These are phyloP conservation scores for Magnolia sinica DNA, from an alignment of 164 flowering plant genomes.

Conservation along the genomic window DNA sequence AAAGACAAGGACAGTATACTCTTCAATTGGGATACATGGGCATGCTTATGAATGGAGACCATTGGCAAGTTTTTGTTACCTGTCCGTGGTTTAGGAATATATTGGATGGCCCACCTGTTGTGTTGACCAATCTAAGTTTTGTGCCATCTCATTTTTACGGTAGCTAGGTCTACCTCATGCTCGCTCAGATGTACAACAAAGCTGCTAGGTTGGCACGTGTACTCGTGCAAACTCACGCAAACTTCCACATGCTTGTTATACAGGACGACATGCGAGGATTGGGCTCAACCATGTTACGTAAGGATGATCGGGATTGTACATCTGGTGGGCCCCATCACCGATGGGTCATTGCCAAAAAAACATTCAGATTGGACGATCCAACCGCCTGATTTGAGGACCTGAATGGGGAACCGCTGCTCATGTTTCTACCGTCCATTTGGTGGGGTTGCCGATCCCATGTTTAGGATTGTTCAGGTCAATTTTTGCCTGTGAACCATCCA, in stretches of 20 bases:
- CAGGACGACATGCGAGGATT: background rate
- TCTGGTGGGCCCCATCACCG: no score
- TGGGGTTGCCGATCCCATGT: no score
- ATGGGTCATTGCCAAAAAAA: no score
- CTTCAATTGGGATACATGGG: background rate
- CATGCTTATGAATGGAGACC: background rate
- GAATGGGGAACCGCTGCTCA: no score
- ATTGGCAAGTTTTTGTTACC: background rate
- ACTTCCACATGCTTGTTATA: background rate
- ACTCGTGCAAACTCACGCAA: background rate
- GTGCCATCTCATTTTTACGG: background rate
- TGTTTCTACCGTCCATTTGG: no score
- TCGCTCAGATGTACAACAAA: background rate
- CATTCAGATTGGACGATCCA: no score
- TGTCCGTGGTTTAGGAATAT: no score
- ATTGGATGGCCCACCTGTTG: background rate
- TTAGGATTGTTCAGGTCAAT: no score
- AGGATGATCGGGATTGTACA: no score
- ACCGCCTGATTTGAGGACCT: no score
- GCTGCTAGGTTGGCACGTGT: background rate
- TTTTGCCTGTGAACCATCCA: no score
- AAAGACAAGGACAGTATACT: background rate
- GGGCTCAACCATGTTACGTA: background rate
- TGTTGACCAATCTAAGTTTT: background rate
- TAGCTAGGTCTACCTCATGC: background rate